These are phyloP conservation scores for Aspergillus bombycis DNA, from an alignment of 2,329 filamentous ascomycete species.

Conservation along the genomic window DNA sequence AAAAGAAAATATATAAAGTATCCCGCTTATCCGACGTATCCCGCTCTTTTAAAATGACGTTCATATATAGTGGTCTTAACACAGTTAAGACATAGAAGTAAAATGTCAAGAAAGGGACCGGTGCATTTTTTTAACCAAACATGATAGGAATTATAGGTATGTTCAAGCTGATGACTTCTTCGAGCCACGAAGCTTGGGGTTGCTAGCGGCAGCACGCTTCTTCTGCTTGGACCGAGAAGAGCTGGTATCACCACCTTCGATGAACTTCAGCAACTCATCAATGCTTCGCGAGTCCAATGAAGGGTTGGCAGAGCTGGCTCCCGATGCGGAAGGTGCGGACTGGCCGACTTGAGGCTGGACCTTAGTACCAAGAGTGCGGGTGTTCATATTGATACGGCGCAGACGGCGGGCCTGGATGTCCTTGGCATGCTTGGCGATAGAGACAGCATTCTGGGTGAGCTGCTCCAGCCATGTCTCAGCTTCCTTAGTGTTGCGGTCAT, in stretches of 20 bases:
- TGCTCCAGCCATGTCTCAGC: conserved; percentile 96
- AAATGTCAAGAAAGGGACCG: conserved; percentile 24
- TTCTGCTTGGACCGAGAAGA: conserved; percentile 47
- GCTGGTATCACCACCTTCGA: conserved; percentile 68
- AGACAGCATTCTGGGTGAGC: conserved; percentile 92
- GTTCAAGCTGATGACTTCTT: conserved; percentile 42
- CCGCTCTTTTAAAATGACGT: conserved; percentile 26
- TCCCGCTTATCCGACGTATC: conserved; percentile 35
- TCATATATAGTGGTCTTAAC: conserved; percentile 26
- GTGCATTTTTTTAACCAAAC: conserved; percentile 14
- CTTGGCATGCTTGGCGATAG: conserved; percentile 91
- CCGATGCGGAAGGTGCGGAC: conserved; percentile 54
- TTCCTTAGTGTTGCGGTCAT: conserved; percentile 97
- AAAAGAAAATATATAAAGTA: conserved; percentile 24
- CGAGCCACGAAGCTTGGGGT: conserved; percentile 48
- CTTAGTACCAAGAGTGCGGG: conserved; percentile 58
- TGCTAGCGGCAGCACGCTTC: conserved; percentile 46
- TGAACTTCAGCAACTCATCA: conserved; percentile 91
- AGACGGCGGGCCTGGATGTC: conserved; percentile 76
- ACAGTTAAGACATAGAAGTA: conserved; percentile 34
- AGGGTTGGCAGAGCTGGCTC: conserved; percentile 36
- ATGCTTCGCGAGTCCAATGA: conserved; percentile 78
- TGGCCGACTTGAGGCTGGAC: conserved; percentile 67
- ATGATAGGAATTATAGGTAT: conserved; percentile 10
- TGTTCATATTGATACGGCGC: conserved; percentile 70